Evolutionary conservation across 176 grass and related monocot species (phyloP).

Genomic region (Cenchrus americanus): DNA sequence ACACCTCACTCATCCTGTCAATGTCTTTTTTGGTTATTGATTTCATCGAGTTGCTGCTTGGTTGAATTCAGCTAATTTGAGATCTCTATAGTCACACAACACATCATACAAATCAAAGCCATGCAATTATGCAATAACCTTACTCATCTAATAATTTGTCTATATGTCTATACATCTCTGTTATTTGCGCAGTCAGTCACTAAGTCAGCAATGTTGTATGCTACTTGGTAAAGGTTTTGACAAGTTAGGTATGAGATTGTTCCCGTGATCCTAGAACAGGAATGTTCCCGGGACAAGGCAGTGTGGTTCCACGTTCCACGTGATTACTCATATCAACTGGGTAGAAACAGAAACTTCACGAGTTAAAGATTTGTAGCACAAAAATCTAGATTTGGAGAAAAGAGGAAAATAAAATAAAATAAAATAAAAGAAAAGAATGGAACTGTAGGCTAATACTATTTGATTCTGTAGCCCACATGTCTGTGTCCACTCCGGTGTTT

Average conservation of each 20-base stretch:
- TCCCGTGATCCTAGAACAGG: not conserved
- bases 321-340: not conserved
- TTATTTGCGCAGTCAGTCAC: not conserved
- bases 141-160: not conserved
- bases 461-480: constrained; percentile 20
- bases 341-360: not conserved
- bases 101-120: not conserved
- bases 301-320: not conserved
- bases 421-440: not conserved
- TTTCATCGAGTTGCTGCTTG: not conserved
- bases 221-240: not conserved
- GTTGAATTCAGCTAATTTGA: not conserved
- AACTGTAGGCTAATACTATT: not conserved
- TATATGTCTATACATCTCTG: constrained; percentile 10
- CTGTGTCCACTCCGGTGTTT: not conserved
- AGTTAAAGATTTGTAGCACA: not conserved
- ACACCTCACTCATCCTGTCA: not conserved
- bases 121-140: not conserved
- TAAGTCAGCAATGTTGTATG: not conserved
- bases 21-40: not conserved
- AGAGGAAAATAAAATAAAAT: too few species aligned
- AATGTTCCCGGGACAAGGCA: not conserved
- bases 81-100: not conserved
- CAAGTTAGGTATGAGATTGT: not conserved
- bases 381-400: not conserved